Evolutionary conservation across 2,329 filamentous ascomycete species (phyloP), one percentile per base, ranked within the genome.

Genomic region (Aspergillus eucalypticola): DNA sequence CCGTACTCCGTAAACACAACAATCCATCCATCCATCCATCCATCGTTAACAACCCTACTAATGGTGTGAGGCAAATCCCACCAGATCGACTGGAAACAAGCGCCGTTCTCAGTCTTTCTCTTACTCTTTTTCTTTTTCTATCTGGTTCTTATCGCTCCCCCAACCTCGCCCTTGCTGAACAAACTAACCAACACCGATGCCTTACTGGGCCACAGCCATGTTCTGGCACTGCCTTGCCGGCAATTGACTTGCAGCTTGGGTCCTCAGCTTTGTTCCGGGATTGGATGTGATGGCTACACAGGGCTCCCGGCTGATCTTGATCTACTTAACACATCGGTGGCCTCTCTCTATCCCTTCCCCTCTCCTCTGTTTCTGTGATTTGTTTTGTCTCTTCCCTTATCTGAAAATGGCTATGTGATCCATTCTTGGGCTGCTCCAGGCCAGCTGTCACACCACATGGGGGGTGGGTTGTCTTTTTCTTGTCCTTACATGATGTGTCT

Each of bases 81-180:
- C 8, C 25, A 50, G 46, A 49, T 49, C 46, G 23, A 29, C 46
- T 25, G n/a, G 23, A 29, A 17, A 38, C 25, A 8, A 27, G 25
- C 25, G 11, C 52, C 17, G 38, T 32, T 41, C 53, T 44, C 41
- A 8, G 25, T 27, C 23, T 44, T 13, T n/a, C 32, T 51, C 7
- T 27, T 2, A 8, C 2, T 27, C 25, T 29, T 15, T 35, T 15
- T 11, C 32, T 35, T 35, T 35, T 35, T 35, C 32, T 32, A 10
- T 27, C 25, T 27, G 29, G 10, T 11, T 11, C 29, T 15, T 35
- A 29, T 29, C 32, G 15, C 53, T n/a, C 35, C 35, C 29, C 53
- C 53, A 46, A 41, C 53, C 39, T 32, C 53, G 53, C 53, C 53
- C 39, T 54, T 46, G 52, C 52, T 42, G 19, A 17, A 11, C 29